Base-by-base conservation (phyloP, 306 rosid genomes). In the Pachyrhizus erosus region DNA sequence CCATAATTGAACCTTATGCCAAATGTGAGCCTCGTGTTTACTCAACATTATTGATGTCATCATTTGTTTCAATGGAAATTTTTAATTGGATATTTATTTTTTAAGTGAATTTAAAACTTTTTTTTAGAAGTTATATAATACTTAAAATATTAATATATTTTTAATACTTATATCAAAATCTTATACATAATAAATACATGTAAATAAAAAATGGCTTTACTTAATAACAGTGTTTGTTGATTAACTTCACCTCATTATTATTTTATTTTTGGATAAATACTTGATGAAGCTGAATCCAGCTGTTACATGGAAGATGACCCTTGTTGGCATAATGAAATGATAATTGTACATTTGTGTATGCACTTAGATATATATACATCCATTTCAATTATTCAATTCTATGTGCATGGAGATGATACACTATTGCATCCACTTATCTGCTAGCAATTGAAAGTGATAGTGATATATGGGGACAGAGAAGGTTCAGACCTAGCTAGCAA, bases 371-470 rank as follows among this genome's bases (percentile, higher is more conserved):
- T 34, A 29, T 14, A 31, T 0, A 29, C 24, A 64, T 54, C n/a
- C 57, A 76, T 70, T 46, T 61, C 1, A 55, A 69, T 55, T 51
- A 68, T 17, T 72, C 18, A 6, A 18, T 49, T 76, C 0, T 20
- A 23, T 26, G 52, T 70, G 13, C 73, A 79, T 79, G 80, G 5
- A 34, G 34, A 77, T 70, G n/a, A 76, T 74, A 52, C 51, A 39
- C 10, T 20, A 20, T 49, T 37, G 29, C 21, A 82, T 70, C 73
- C 55, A 60, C 42, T 83, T 77, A 87, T 73, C 84, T 83, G n/a
- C 31, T 42, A 29, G 45, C 4, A 57, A 77, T 73, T 77, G 86
- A 81, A 46, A 87, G 79, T 73, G 86, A 81, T 77, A 70, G 80
- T 60, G 88, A 84, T 68, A 78, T 40, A 67, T 29, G 43, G 3